Base-by-base conservation (phyloP, 1,284 basidiomycete genomes). In the Abortiporus biennis region DNA sequence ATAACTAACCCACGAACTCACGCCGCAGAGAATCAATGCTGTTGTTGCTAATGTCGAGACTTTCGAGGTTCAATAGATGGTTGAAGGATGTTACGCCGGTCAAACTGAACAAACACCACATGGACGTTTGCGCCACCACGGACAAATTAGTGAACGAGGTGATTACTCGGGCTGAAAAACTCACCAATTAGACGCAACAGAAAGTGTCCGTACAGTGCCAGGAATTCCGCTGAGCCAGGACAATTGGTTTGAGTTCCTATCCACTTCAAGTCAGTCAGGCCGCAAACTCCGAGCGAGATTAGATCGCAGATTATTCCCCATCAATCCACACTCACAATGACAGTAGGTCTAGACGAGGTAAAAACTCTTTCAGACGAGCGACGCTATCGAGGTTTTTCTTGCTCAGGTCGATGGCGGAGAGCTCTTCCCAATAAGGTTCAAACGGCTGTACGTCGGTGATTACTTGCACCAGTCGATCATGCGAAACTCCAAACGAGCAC, bases 371-470 rank as follows among this genome's bases (percentile, higher is more conserved):
- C 52, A 99, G 67, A 44, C 93, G 71, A 24, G 92, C 88, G 17
- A 95, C 82, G 54, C 92, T 93, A 55, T 98, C 94, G 36, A 95
- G 66, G 36, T 79, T 77, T 61, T 86, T 86, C 39, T 72, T 69
- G 29, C 84, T 84, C 52, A 99, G 68, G 59, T 98, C 84, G 51
- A 99, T 83, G 12, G 67, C 64, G 43, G 60, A 70, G 49, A 99
- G 65, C 36, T 79, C 71, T 53, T 97, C 92, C 95, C 95, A 99
- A 59, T 92, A 77, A 13, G 93, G 92, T 59, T 94, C 90, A 65
- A 92, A 97, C 1, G 94, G 92, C 59, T 94, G 87, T 11, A 94
- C 83, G 56, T 98, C 94, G 32, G 94, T 98, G 56, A 99, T 91
- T 48, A 92, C 80, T 62, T 92, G 80, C 1, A 99, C 85, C 2